A percentile compares a stretch with the other conserved stretches of the same genome.
Evolutionary conservation across 1,284 basidiomycete species (phyloP).

Genomic region (Pseudozyma sp.): DNA sequence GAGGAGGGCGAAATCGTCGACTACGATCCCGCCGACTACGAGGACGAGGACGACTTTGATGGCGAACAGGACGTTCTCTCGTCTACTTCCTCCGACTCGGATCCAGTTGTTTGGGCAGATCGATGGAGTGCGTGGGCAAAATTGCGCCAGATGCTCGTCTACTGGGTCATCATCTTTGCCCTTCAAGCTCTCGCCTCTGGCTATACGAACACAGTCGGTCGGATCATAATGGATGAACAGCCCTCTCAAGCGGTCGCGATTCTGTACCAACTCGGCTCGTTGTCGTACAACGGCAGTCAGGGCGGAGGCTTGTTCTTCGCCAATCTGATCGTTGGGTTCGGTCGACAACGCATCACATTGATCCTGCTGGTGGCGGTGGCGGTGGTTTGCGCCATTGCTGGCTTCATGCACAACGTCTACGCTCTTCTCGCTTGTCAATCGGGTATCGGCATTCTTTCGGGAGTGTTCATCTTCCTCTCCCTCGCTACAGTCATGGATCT

Average conservation of each 20-base stretch:
- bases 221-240: constrained; percentile 16
- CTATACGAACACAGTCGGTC: constrained; percentile 35
- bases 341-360: constrained; percentile 36
- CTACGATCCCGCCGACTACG: constrained; percentile 41
- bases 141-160: constrained; percentile 28
- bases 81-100: constrained; percentile 21
- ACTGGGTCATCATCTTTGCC: constrained; percentile 36
- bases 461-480: constrained; percentile 27
- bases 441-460: constrained; percentile 28
- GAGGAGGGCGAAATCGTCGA: constrained; percentile 31
- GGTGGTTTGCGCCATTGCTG: constrained; percentile 33
- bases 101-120: constrained; percentile 42
- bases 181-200: constrained; percentile 51
- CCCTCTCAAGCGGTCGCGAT: constrained; percentile 4
- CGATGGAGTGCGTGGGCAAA: constrained; percentile 44
- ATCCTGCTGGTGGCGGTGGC: constrained; percentile 28
- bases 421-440: constrained; percentile 28
- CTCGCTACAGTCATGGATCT: constrained; percentile 47
- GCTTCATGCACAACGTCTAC: constrained; percentile 27
- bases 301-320: constrained; percentile 48
- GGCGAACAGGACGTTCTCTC: constrained; percentile 14
- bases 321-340: constrained; percentile 31
- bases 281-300: constrained; percentile 49
- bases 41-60: constrained; percentile 23
- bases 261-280: constrained; percentile 18